phyloP scores from a whole-genome alignment of 139 green algal genomes.

The Tetradesmus obliquus region DNA sequence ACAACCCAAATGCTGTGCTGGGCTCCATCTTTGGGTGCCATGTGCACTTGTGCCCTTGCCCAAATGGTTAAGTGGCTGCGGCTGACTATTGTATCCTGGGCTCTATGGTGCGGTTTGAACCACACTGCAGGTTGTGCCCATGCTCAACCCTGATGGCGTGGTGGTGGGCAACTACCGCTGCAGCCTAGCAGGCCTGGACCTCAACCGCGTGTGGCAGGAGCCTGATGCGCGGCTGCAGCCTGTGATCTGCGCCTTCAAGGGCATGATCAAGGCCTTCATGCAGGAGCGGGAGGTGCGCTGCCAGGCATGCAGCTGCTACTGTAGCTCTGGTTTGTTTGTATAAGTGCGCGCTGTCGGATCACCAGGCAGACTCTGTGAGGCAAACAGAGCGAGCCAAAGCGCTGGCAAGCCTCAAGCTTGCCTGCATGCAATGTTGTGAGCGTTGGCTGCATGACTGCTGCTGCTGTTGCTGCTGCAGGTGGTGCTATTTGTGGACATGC shows the following conservation, averaged over 20 bases:
- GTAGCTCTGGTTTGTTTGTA: neutral
- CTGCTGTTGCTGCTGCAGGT: slow-evolving; percentile 54
- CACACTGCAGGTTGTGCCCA: slow-evolving; percentile 74
- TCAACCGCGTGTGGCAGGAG: slow-evolving; percentile 80
- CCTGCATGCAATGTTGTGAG: neutral
- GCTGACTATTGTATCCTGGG: too few relatives aligned
- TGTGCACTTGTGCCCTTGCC: neutral
- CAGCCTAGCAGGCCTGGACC: slow-evolving; percentile 79
- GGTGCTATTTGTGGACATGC: slow-evolving; percentile 79
- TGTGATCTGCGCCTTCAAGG: slow-evolving; percentile 72
- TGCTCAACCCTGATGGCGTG: slow-evolving; percentile 82
- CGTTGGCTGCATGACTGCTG: neutral
- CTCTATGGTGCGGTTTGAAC: too few relatives aligned
- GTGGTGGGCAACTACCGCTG: slow-evolving; percentile 76
- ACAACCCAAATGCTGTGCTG: neutral
- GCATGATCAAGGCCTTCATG: slow-evolving; percentile 61
- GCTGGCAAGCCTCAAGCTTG: neutral
- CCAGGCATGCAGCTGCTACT: neutral
- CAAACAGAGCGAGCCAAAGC: neutral
- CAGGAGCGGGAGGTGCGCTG: slow-evolving; percentile 65
- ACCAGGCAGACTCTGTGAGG: neutral
- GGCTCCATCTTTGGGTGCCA: neutral
- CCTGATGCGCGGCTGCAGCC: slow-evolving; percentile 72
- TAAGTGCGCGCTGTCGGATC: neutral
- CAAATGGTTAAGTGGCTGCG: too few relatives aligned